Evolutionary conservation across 768 basidiomycete genomes (phyloP).

Genomic region (Termitomyces sp.): DNA sequence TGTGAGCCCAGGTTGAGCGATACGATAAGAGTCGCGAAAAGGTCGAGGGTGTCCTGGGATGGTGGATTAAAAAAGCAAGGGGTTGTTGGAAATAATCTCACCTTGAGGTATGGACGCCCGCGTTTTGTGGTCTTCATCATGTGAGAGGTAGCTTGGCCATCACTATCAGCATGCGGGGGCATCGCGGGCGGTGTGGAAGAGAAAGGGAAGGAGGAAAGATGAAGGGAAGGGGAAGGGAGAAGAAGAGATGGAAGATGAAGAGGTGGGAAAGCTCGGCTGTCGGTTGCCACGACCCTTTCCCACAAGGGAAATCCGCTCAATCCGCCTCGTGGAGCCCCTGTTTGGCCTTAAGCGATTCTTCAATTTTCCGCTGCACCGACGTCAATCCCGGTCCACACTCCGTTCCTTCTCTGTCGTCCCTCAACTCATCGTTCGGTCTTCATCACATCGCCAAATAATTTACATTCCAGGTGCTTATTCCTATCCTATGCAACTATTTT

Average conservation of each 20-base stretch:
- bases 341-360: conserved; percentile 17
- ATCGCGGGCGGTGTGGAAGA: conserved; percentile 25
- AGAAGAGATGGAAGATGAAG: conserved; percentile 22
- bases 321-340: conserved; percentile 2
- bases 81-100: conserved; percentile 23
- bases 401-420: background rate
- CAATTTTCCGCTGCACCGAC: conserved; percentile 10
- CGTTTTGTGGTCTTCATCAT: conserved; percentile 99
- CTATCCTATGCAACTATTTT: background rate
- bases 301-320: conserved; percentile 29
- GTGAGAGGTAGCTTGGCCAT: conserved; percentile 69
- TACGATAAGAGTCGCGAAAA: conserved; percentile 95
- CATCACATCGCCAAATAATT: background rate
- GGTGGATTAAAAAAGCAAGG: background rate
- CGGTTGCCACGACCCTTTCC: conserved; percentile 40
- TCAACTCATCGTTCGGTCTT: background rate
- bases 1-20: conserved; percentile 85
- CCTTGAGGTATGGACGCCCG: conserved; percentile 92
- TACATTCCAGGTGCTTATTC: background rate
- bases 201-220: conserved; percentile 15
- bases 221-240: conserved; percentile 16
- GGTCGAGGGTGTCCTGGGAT: conserved; percentile 89
- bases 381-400: conserved; percentile 7
- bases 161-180: conserved; percentile 34
- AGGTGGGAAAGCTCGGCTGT: conserved; percentile 33